Evolutionary conservation across 768 basidiomycete species (phyloP).

Genomic region (Hortiboletus flavorubellus): DNA sequence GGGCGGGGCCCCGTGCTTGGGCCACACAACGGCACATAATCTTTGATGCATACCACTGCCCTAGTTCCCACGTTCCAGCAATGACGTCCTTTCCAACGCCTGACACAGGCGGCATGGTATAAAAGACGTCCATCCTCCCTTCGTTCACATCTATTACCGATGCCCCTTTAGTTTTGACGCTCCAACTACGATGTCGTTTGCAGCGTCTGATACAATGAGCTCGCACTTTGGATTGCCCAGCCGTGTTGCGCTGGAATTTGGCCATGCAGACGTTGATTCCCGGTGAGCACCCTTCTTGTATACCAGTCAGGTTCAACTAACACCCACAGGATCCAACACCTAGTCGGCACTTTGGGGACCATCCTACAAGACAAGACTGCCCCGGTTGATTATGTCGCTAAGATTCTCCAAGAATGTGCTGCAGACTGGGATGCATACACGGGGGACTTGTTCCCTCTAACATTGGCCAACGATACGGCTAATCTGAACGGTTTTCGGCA

Average conservation of each 20-base stretch:
- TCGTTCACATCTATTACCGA: too few relatives aligned
- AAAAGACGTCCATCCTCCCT: background rate
- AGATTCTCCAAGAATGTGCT: background rate
- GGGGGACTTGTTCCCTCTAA: background rate
- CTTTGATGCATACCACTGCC: too few relatives aligned
- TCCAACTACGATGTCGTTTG: background rate
- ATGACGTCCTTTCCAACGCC: too few relatives aligned
- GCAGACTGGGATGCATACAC: background rate
- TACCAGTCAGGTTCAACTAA: background rate
- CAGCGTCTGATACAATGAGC: background rate
- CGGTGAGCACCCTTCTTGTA: background rate
- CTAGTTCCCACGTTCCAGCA: too few relatives aligned
- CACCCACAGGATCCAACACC: background rate
- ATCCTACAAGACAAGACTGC: too few relatives aligned
- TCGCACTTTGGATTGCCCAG: background rate
- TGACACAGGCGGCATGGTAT: background rate
- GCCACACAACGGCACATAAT: background rate
- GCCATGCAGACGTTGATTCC: background rate
- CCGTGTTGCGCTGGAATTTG: background rate
- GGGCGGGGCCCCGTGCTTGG: background rate
- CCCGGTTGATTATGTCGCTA: background rate
- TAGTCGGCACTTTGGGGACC: background rate
- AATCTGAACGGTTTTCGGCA: background rate
- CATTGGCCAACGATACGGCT: background rate
- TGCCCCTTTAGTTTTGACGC: background rate